Conservation (phyloP, 129 eudicot genomes). For the Pittosporum tobira region DNA sequence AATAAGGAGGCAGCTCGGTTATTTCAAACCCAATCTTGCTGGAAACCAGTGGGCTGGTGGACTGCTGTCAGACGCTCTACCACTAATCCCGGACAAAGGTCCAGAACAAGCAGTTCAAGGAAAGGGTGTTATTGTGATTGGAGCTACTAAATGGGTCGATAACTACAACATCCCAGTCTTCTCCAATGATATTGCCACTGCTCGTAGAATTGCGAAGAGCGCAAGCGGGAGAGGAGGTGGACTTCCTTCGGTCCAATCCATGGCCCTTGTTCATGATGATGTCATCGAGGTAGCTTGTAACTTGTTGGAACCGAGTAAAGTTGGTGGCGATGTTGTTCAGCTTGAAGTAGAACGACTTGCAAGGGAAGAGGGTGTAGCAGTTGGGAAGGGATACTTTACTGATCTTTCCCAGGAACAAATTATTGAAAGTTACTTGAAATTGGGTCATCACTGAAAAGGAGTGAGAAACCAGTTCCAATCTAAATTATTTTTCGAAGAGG, state of each 20-base stretch:
- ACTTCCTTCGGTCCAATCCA: slow-evolving; percentile 73
- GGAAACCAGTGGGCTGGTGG: slow-evolving; percentile 82
- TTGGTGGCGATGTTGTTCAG: slow-evolving; percentile 63
- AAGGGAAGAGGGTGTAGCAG: slow-evolving; percentile 54
- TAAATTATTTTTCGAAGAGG: no score
- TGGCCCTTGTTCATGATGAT: slow-evolving; percentile 88
- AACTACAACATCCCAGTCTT: slow-evolving; percentile 85
- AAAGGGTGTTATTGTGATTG: slow-evolving; percentile 73
- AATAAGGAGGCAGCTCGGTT: slow-evolving; percentile 78
- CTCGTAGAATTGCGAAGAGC: slow-evolving; percentile 63
- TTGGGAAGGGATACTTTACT: slow-evolving; percentile 80
- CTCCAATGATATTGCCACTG: slow-evolving; percentile 47
- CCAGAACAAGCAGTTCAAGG: slow-evolving; percentile 39
- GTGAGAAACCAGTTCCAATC: background rate
- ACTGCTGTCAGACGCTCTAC: slow-evolving; percentile 28
- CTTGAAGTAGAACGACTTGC: slow-evolving; percentile 51
- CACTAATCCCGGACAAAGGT: slow-evolving; percentile 65
- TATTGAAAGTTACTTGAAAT: slow-evolving; percentile 50
- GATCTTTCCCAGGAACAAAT: slow-evolving; percentile 67
- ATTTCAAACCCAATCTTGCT: slow-evolving; percentile 65
- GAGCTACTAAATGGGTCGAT: slow-evolving; percentile 86
- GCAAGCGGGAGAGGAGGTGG: slow-evolving; percentile 90
- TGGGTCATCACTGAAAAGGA: background rate
- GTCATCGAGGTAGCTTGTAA: slow-evolving; percentile 92
- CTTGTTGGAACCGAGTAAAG: slow-evolving; percentile 60